phyloP scores from a whole-genome alignment of 2,329 filamentous ascomycete genomes.

The Fusarium proliferatum region DNA sequence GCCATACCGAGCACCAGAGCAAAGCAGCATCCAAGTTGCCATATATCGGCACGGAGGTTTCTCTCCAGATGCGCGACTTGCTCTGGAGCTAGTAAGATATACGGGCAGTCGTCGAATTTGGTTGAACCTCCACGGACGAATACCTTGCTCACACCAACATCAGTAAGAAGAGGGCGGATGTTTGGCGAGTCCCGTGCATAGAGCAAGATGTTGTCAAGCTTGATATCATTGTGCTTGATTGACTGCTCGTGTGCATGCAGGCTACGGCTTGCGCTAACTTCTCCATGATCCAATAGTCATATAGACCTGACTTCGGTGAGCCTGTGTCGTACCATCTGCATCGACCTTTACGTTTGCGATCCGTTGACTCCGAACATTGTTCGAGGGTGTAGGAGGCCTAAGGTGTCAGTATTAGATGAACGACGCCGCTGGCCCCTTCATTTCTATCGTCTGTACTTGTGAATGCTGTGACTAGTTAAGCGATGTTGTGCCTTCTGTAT shows the following conservation, averaged over 20 bases:
- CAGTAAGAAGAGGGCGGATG: background rate
- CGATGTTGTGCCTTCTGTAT: no score
- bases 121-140: background rate
- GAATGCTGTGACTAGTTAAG: no score
- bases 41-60: background rate
- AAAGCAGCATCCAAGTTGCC: background rate
- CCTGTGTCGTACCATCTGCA: background rate
- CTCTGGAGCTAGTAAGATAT: background rate
- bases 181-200: background rate
- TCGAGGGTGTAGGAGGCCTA: no score
- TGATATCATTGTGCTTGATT: background rate
- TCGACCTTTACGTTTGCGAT: background rate
- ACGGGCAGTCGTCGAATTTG: background rate
- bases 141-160: background rate
- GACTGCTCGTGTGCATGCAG: background rate
- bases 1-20: background rate
- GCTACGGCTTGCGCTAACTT: background rate
- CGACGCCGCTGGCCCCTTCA: no score
- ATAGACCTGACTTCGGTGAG: background rate
- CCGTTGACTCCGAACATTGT: background rate
- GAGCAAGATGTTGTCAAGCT: background rate
- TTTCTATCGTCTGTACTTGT: no score
- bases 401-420: no score
- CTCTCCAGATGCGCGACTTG: background rate
- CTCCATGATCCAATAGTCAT: background rate